Evolutionary conservation across 2,329 filamentous ascomycete genomes (phyloP).

Genomic region (Fusarium sterilihyphosum): DNA sequence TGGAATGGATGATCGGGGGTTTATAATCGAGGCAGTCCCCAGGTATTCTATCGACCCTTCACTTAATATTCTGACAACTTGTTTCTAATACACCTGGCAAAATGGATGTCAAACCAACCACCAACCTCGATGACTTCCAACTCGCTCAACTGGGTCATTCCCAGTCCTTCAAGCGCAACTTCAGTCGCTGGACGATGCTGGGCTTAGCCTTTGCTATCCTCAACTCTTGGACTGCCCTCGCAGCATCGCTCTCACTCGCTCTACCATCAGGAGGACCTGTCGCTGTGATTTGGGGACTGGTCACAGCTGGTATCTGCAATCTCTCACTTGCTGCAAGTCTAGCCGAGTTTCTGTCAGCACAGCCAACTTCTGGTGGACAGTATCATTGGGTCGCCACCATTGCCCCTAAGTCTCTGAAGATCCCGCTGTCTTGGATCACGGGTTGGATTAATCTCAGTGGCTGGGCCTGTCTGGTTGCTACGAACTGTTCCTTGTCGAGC

Average conservation of each 20-base stretch:
- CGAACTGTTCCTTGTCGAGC: conserved; percentile 73
- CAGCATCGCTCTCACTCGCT: conserved; percentile 56
- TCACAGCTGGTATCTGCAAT: conserved; percentile 49
- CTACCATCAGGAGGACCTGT: conserved; percentile 70
- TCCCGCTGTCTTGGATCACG: conserved; percentile 45
- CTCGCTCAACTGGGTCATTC: conserved; percentile 34
- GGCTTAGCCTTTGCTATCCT: conserved; percentile 58
- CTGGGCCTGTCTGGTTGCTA: conserved; percentile 72
- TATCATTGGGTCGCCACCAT: conserved; percentile 76
- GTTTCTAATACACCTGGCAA: neutral
- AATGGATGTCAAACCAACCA: conserved; percentile 15
- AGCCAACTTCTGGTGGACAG: conserved; percentile 66
- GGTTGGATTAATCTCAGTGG: conserved; percentile 75
- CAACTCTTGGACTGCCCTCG: conserved; percentile 59
- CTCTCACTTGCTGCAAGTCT: conserved; percentile 68
- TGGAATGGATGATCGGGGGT: neutral
- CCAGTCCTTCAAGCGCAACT: conserved; percentile 33
- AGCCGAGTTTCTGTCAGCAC: conserved; percentile 75
- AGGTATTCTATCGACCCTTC: neutral
- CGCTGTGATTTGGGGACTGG: conserved; percentile 73
- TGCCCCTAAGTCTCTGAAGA: conserved; percentile 29
- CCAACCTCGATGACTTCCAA: conserved; percentile 30
- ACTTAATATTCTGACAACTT: neutral
- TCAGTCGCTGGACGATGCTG: conserved; percentile 49
- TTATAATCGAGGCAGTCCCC: neutral